Percentiles rank a stretch among this genome's conserved stretches.
phyloP scores from a whole-genome alignment of 441 rosid species.

The Isatis lusitanica region DNA sequence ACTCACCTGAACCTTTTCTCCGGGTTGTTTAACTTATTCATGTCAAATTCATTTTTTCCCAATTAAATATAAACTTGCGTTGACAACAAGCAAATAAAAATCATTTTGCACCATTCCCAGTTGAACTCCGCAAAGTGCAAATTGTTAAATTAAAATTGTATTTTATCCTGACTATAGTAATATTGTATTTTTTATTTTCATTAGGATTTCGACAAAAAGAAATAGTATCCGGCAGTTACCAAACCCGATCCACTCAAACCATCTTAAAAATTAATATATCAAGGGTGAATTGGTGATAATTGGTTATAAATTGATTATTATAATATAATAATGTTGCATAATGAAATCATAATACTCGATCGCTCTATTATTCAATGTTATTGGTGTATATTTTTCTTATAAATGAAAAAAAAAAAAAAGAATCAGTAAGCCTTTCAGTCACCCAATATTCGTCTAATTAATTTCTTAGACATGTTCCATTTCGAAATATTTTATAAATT shows the following conservation, averaged over 20 bases:
- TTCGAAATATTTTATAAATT: slow-evolving; percentile 24
- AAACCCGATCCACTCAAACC: slow-evolving; percentile 28
- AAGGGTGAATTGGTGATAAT: background rate
- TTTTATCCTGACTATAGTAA: background rate
- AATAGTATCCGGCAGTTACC: slow-evolving; percentile 29
- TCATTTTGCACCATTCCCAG: background rate
- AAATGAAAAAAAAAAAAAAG: background rate
- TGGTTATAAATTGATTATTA: background rate
- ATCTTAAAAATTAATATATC: background rate
- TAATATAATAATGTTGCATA: background rate
- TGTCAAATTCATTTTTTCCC: background rate
- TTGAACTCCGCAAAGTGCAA: no score
- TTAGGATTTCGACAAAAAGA: background rate
- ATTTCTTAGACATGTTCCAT: slow-evolving; percentile 14
- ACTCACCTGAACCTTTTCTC: no score
- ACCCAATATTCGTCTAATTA: slow-evolving; percentile 28
- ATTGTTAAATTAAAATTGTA: background rate
- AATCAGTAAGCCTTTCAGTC: slow-evolving; percentile 25
- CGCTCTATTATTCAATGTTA: background rate
- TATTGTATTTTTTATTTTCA: background rate
- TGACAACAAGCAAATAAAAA: background rate
- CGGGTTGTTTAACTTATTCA: background rate
- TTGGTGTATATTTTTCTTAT: background rate
- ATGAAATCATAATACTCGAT: slow-evolving; percentile 16
- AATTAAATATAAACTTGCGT: background rate